Percentiles rank a stretch among this genome's conserved stretches.
phyloP scores from a whole-genome alignment of 345 rosid genomes.

The Syzygium jambos region DNA sequence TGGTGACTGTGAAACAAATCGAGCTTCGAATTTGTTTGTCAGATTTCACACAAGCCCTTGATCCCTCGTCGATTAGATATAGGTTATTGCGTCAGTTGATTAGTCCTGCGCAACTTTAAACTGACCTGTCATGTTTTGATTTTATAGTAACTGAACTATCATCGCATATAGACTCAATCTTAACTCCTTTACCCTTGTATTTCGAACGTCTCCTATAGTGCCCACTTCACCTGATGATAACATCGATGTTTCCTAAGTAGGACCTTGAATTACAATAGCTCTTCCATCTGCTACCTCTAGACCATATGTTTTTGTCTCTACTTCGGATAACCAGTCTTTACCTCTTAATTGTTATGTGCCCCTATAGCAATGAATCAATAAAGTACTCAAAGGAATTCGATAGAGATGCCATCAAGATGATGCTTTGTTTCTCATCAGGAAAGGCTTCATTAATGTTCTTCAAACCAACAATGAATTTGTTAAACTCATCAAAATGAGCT shows the following conservation, averaged over 20 bases:
- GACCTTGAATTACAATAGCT: not conserved
- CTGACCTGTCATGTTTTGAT: accelerated
- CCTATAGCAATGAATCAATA: not conserved
- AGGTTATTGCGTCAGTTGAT: not conserved
- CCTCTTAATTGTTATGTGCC: not conserved
- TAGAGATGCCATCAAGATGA: not conserved
- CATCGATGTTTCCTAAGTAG: not conserved
- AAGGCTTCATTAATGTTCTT: not conserved
- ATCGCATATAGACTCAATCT: not conserved
- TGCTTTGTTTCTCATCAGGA: not conserved
- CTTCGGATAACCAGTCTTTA: not conserved
- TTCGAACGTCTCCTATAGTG: not conserved
- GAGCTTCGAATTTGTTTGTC: not conserved
- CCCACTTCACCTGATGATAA: not conserved
- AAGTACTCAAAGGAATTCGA: not conserved
- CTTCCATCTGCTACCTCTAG: not conserved
- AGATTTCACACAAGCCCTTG: not conserved
- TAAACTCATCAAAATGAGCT: not conserved
- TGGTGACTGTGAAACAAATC: not conserved
- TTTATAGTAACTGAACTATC: not conserved
- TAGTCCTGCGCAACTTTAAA: not conserved
- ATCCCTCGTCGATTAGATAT: not conserved
- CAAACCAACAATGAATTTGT: not conserved
- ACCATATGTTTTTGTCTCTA: not conserved
- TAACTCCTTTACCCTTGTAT: not conserved